phyloP scores from a whole-genome alignment of 139 green algal species.

The Coelastrella sp. region DNA sequence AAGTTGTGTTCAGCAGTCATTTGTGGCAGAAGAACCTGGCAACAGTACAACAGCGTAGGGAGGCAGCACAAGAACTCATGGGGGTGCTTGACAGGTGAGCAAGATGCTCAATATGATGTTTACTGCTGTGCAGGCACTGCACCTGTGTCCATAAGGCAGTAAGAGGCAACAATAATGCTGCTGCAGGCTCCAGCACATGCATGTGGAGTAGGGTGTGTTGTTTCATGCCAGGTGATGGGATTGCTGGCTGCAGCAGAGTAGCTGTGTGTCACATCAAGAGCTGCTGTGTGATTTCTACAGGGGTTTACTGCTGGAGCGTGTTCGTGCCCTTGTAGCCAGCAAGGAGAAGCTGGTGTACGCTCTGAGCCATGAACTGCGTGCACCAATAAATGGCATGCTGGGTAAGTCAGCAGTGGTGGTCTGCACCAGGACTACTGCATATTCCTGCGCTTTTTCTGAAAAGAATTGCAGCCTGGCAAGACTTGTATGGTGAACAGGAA shows the following conservation, averaged over 20 bases:
- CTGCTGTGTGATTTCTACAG: neutral
- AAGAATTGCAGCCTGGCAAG: too few relatives aligned
- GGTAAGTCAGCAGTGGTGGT: too few relatives aligned
- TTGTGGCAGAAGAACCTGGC: slow-evolving; percentile 71
- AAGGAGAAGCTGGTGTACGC: slow-evolving; percentile 59
- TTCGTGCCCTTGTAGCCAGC: slow-evolving; percentile 51
- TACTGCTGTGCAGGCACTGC: too few relatives aligned
- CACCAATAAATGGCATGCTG: slow-evolving; percentile 72
- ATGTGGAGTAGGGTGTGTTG: neutral
- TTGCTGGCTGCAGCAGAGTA: slow-evolving; percentile 1
- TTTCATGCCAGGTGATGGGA: neutral
- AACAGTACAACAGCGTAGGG: slow-evolving; percentile 63
- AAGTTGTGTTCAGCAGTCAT: slow-evolving; percentile 68
- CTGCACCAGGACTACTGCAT: too few relatives aligned
- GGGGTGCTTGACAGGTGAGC: slow-evolving; percentile 25
- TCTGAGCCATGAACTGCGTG: slow-evolving; percentile 70
- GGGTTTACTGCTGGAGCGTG: slow-evolving; percentile 54
- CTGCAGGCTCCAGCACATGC: neutral
- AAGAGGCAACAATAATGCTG: too few relatives aligned
- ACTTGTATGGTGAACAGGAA: too few relatives aligned
- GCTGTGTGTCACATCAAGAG: neutral
- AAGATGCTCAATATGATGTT: too few relatives aligned
- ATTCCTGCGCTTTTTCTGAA: too few relatives aligned
- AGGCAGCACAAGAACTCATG: slow-evolving; percentile 37
- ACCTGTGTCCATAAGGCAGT: too few relatives aligned